Conservation (phyloP, 345 rosid genomes). For the Populus euphratica region DNA sequence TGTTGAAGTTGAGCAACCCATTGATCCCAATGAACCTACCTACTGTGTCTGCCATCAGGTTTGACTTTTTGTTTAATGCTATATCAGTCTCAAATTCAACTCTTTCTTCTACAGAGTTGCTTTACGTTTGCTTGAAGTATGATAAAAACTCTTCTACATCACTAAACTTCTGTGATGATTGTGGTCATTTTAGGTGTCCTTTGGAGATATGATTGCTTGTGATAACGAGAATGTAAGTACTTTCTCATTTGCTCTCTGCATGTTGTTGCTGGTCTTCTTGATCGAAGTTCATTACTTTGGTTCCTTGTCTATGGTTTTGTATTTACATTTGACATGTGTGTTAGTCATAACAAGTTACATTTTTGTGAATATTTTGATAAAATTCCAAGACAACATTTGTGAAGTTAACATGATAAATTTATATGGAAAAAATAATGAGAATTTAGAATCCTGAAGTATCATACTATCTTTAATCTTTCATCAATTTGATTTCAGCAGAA, state of each 20-base stretch:
- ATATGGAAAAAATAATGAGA: neutral
- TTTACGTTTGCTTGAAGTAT: neutral
- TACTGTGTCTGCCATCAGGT: slow-evolving; percentile 99
- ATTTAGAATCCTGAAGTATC: neutral
- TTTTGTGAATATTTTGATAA: neutral
- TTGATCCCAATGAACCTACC: slow-evolving; percentile 98
- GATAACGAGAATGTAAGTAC: slow-evolving; percentile 89
- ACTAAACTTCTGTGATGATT: slow-evolving; percentile 10
- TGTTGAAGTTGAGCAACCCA: slow-evolving; percentile 76
- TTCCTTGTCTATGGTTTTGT: slow-evolving; percentile 1
- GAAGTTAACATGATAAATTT: neutral
- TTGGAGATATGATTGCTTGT: slow-evolving; percentile 99
- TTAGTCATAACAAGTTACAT: neutral
- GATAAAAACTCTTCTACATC: slow-evolving; percentile 1
- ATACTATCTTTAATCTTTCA: neutral
- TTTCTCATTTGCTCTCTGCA: neutral
- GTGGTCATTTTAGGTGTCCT: slow-evolving; percentile 62
- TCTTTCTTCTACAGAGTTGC: neutral
- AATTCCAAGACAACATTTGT: neutral
- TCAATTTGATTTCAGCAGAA: neutral
- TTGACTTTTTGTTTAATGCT: slow-evolving; percentile 17
- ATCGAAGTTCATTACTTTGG: neutral
- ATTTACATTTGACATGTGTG: neutral
- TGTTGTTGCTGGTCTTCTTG: neutral
- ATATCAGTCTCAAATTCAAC: slow-evolving; percentile 1